Evolutionary conservation across 192 early-diverging fungal species (phyloP), one percentile per base, ranked within the genome.

Genomic region (Rhizophlyctis rosea): DNA sequence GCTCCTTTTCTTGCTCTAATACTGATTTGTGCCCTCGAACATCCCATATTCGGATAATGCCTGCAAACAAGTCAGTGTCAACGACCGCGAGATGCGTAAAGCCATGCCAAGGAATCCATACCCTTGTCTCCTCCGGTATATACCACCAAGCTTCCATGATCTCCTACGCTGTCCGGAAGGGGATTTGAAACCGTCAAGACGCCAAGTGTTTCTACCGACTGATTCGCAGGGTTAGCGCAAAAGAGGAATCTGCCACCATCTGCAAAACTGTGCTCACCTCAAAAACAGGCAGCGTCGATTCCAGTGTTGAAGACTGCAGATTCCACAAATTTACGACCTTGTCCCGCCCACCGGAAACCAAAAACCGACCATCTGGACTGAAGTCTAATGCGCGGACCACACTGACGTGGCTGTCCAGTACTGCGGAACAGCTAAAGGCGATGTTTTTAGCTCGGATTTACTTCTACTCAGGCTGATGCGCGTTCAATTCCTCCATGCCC

Each of bases 301-400:
- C 70, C 3, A 92, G 71, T 39, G 80, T 75, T 32, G 81, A 75
- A 1, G 69, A 76, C 14, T 75, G 68, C 68, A 96, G 72, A 59
- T 90, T 85, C 93, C 94, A 98, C 3, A 97, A 78, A 66, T 87
- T 92, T 2, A 96, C 80, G 18, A 98, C 89, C 59, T 88, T 90
- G 65, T 99, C 97, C 53, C 97, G 87, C 2, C 86, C 92, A 56
- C 90, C 92, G 39, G 84, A 88, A 24, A 96, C 73, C 64, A 98
- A 81, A 35, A 72, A 74, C 33, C 74, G 61, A 23, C 88, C 93
- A 47, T 87, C 80, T 34, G 75, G 69, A 0, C 89, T 83, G 54
- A 97, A 90, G 36, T 85, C 90, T 31, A 99, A 81, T 18, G 91
- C 91, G 54, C 93, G 88, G 54, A 99, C 88, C 24, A 93, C 90